phyloP scores from a whole-genome alignment of 2,329 filamentous ascomycete genomes.

The Fusarium robinianum region DNA sequence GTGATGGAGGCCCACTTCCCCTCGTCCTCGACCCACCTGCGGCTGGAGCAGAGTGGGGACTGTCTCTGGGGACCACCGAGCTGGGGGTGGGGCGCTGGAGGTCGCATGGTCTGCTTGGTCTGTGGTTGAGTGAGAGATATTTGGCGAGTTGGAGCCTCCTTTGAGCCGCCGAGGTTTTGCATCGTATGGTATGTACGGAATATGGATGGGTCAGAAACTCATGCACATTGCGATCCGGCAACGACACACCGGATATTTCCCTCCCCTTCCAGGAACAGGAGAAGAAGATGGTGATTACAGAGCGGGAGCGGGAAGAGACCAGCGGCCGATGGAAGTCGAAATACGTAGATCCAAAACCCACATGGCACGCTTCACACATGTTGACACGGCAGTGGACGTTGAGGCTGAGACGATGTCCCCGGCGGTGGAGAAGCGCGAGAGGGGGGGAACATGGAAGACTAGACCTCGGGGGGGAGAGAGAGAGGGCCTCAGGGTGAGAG shows the following conservation, averaged over 20 bases:
- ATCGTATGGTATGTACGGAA: no score
- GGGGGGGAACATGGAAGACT: slow-evolving; percentile 20
- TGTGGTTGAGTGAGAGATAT: slow-evolving; percentile 27
- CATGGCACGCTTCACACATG: slow-evolving; percentile 27
- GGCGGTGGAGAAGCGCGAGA: slow-evolving; percentile 26
- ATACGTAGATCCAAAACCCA: slow-evolving; percentile 10
- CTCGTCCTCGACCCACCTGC: slow-evolving; percentile 31
- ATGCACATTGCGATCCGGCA: no score
- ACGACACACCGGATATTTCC: no score
- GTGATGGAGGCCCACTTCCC: slow-evolving; percentile 30
- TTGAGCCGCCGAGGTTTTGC: no score
- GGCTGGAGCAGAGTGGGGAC: slow-evolving; percentile 27
- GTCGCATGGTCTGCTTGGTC: not conserved
- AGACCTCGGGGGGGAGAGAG: not conserved
- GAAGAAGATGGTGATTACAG: not conserved
- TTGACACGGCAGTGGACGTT: slow-evolving; percentile 30
- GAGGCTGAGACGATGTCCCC: slow-evolving; percentile 29
- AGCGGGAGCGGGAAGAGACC: not conserved
- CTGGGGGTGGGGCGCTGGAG: slow-evolving; percentile 22
- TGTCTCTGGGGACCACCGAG: slow-evolving; percentile 8
- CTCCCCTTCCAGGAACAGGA: slow-evolving; percentile 1
- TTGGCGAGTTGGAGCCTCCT: no score
- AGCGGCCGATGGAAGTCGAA: no score
- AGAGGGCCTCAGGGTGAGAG: no score
- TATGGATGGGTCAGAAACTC: no score